phyloP scores from a whole-genome alignment of 331 rosid species.

The Rosa hybrid region DNA sequence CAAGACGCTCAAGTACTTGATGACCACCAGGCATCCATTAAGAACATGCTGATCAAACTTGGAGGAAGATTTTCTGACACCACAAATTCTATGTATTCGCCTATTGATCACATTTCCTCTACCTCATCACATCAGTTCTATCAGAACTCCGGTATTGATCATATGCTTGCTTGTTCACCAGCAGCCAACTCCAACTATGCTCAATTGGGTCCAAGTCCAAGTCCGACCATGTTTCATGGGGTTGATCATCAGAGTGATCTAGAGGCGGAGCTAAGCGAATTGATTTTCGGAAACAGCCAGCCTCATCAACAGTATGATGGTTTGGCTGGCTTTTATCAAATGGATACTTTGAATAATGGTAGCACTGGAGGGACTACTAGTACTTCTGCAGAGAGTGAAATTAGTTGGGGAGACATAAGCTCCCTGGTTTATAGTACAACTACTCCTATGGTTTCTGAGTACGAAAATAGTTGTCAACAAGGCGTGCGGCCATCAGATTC shows the following conservation, averaged over 20 bases:
- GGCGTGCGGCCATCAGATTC: constrained; percentile 33
- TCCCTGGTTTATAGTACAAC: constrained; percentile 40
- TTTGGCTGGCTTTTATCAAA: constrained; percentile 44
- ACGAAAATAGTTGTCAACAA: constrained; percentile 34
- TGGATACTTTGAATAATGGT: constrained; percentile 36
- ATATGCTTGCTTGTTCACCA: constrained; percentile 13
- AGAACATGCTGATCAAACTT: constrained; percentile 42
- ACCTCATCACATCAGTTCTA: constrained; percentile 16
- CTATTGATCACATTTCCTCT: constrained; percentile 20
- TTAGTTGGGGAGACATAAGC: constrained; percentile 65
- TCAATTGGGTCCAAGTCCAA: constrained; percentile 19
- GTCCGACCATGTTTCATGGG: constrained; percentile 41
- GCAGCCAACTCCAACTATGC: constrained; percentile 11
- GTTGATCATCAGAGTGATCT: constrained; percentile 40
- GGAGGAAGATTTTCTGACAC: constrained; percentile 46
- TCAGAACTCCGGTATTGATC: background rate
- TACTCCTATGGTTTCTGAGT: constrained; percentile 56
- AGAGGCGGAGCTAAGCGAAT: constrained; percentile 46
- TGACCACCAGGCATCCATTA: constrained; percentile 47
- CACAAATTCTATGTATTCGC: constrained; percentile 19
- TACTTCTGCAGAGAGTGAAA: constrained; percentile 57
- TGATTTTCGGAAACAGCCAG: constrained; percentile 29
- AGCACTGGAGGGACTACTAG: constrained; percentile 33
- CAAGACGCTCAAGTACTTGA: constrained; percentile 33
- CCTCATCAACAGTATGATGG: constrained; percentile 31